Percentiles rank a stretch among this genome's conserved stretches.
Conservation (phyloP, 2,329 filamentous ascomycete genomes). For the Akanthomyces uredinophilus region DNA sequence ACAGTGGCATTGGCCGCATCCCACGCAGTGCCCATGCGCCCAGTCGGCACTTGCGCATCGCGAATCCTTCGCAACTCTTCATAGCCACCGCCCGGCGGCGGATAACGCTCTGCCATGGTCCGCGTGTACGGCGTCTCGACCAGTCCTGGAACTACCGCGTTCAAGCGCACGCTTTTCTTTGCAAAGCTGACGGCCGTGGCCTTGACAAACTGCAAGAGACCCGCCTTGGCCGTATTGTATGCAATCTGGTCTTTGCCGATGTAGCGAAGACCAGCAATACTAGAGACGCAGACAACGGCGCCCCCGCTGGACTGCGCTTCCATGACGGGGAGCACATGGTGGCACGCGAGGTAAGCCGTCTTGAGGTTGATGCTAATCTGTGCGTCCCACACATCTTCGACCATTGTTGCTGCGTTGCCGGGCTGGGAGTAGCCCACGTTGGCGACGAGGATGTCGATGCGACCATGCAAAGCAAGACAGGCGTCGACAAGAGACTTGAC, state of each 20-base stretch:
- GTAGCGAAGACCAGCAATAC: constrained; percentile 48
- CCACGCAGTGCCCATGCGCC: constrained; percentile 53
- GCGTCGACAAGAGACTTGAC: constrained; percentile 49
- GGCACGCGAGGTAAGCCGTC: constrained; percentile 48
- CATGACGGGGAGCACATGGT: constrained; percentile 50
- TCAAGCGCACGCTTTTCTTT: constrained; percentile 41
- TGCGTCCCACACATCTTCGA: constrained; percentile 44
- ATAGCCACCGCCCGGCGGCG: constrained; percentile 30
- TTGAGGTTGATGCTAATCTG: constrained; percentile 54
- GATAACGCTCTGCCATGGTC: constrained; percentile 41
- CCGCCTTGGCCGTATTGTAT: constrained; percentile 48
- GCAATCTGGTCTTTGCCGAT: constrained; percentile 45
- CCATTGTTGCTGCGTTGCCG: constrained; percentile 43
- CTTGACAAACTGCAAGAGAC: constrained; percentile 45
- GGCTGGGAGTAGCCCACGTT: constrained; percentile 55
- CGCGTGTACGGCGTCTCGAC: constrained; percentile 50
- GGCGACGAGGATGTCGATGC: constrained; percentile 56
- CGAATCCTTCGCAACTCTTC: constrained; percentile 47
- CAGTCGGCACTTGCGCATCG: constrained; percentile 53
- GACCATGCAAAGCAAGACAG: constrained; percentile 46
- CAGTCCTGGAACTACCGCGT: constrained; percentile 51
- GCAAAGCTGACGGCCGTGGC: constrained; percentile 48
- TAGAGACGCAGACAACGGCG: constrained; percentile 43
- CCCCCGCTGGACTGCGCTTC: constrained; percentile 37
- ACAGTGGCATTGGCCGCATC: constrained; percentile 52